phyloP scores from a whole-genome alignment of 331 rosid genomes.

The Dryas integrifolia region DNA sequence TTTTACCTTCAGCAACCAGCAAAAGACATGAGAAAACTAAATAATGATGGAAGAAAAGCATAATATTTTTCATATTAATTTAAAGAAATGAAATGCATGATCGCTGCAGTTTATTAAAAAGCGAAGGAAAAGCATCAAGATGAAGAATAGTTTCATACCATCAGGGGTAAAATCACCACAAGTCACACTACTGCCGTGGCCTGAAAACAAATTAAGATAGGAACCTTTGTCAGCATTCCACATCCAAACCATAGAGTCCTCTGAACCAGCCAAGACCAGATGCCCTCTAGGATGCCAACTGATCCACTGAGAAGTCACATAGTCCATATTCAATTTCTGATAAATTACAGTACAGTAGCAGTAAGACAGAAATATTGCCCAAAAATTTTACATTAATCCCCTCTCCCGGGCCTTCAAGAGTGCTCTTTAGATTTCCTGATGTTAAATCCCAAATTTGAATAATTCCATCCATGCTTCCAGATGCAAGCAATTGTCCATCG shows the following conservation, averaged over 20 bases:
- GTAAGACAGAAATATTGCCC: neutral
- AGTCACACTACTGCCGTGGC: conserved; percentile 69
- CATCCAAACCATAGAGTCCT: conserved; percentile 77
- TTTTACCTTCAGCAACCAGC: conserved; percentile 56
- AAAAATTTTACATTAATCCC: conserved; percentile 60
- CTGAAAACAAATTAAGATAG: conserved; percentile 58
- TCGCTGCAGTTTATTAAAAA: neutral
- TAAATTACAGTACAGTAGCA: conserved; percentile 1
- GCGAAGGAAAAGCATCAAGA: conserved; percentile 6
- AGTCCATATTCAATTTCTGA: conserved; percentile 26
- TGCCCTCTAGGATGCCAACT: conserved; percentile 95
- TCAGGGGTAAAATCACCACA: conserved; percentile 98
- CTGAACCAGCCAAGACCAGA: conserved; percentile 79
- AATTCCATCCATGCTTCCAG: conserved; percentile 75
- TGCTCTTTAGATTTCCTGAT: conserved; percentile 45
- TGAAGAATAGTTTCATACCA: conserved; percentile 51
- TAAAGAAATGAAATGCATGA: neutral
- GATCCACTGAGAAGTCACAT: conserved; percentile 66
- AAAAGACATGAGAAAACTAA: conserved; percentile 7
- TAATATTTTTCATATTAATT: neutral
- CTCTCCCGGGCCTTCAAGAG: conserved; percentile 71
- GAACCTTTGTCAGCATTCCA: conserved; percentile 73
- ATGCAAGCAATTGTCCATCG: conserved; percentile 76
- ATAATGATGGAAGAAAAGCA: too few species aligned
- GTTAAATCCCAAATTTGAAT: conserved; percentile 71